A percentile compares a stretch with the other conserved stretches of the same genome.
Evolutionary conservation across 495 filamentous ascomycete species (phyloP).

Genomic region (Aspergillus coremiiformis): DNA sequence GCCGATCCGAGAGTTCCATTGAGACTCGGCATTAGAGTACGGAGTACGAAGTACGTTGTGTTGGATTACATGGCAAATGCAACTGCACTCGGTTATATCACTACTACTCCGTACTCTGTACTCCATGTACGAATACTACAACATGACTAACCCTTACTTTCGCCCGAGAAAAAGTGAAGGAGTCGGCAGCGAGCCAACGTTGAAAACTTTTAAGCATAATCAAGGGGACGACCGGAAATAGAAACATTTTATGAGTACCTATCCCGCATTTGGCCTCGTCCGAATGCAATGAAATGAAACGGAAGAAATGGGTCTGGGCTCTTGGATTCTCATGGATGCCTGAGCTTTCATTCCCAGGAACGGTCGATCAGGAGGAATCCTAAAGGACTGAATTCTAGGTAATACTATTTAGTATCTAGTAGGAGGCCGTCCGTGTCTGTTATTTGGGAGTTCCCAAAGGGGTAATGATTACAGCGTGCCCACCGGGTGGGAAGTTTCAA

Average conservation of each 20-base stretch:
- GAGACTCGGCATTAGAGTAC: not conserved
- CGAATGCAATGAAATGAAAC: not conserved
- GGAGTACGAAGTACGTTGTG: not conserved
- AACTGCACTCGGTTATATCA: not conserved
- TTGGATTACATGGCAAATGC: no score
- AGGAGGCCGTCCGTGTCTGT: not conserved
- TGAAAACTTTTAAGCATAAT: not conserved
- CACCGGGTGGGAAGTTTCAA: no score
- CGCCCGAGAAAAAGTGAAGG: not conserved
- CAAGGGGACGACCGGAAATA: not conserved
- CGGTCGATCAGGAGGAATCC: not conserved
- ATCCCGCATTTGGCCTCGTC: no score
- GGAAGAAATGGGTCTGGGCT: constrained; percentile 7
- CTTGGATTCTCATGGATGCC: constrained; percentile 7
- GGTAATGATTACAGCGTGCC: not conserved
- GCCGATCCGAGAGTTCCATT: not conserved
- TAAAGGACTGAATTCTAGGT: no score
- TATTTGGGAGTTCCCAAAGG: not conserved
- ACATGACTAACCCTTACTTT: no score
- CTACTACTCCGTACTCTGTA: not conserved
- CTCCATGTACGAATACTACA: no score
- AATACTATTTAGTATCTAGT: no score
- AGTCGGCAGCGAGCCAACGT: constrained; percentile 5
- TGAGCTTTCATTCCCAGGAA: constrained; percentile 6
- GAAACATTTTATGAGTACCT: not conserved